A percentile compares a stretch with the other conserved stretches of the same genome.
phyloP scores from a whole-genome alignment of 2,329 filamentous ascomycete species.

The Phyllosticta ampelicida region DNA sequence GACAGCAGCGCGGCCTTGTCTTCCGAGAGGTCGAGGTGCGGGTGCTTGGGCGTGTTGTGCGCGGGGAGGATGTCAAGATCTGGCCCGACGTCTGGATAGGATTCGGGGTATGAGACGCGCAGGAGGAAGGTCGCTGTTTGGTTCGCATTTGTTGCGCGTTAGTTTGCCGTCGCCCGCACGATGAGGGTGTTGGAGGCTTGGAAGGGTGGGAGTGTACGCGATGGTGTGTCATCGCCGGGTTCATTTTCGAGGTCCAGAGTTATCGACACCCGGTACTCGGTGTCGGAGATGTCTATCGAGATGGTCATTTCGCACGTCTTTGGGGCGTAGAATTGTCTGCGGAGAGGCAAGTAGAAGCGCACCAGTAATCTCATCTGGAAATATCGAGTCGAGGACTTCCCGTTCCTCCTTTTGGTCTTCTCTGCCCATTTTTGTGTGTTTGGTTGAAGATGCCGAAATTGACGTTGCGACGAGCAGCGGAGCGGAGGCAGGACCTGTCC shows the following conservation, averaged over 20 bases:
- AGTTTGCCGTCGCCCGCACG: not conserved
- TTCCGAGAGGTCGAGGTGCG: constrained; percentile 65
- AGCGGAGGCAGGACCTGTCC: not conserved
- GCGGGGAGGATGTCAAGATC: constrained; percentile 67
- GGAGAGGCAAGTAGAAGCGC: constrained; percentile 11
- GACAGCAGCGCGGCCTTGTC: constrained; percentile 68
- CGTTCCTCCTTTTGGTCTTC: constrained; percentile 95
- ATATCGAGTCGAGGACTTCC: constrained; percentile 96
- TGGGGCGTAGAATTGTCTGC: not conserved
- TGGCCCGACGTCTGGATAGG: constrained; percentile 82
- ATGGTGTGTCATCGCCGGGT: constrained; percentile 47
- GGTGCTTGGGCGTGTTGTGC: constrained; percentile 57
- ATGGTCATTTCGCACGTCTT: constrained; percentile 13
- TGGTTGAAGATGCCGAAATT: not conserved
- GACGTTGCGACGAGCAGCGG: not conserved
- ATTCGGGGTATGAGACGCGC: constrained; percentile 77
- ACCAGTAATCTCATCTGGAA: constrained; percentile 95
- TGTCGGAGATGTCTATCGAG: constrained; percentile 70
- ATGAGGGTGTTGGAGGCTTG: not conserved
- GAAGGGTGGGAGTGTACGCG: constrained; percentile 31
- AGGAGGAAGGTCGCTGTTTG: constrained; percentile 57
- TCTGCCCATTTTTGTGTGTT: constrained; percentile 31
- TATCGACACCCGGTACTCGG: constrained; percentile 77
- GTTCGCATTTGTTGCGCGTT: constrained; percentile 2
- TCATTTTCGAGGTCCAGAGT: constrained; percentile 66